These are phyloP conservation scores for Gracilariopsis chorda DNA, from an alignment of 23 red algal genomes.

Conservation along the genomic window DNA sequence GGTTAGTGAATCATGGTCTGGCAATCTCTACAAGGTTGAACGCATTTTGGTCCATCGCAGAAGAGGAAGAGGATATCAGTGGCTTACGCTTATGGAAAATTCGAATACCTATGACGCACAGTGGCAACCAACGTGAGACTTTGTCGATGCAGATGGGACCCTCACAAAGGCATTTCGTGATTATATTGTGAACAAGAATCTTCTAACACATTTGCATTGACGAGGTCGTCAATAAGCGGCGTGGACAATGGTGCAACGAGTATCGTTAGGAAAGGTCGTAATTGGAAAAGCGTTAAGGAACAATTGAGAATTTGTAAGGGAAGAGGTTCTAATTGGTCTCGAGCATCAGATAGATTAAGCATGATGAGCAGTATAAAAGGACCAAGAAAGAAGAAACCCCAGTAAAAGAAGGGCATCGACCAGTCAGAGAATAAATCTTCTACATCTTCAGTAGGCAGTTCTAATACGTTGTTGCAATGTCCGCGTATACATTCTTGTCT, in stretches of 20 bases:
- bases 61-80: neutral
- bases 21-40: neutral
- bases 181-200: neutral
- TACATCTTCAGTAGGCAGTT: too few species aligned
- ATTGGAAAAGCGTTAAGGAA: too few species aligned
- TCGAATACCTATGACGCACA: neutral
- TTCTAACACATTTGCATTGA: neutral
- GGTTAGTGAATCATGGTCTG: neutral
- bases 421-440: too few species aligned
- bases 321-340: too few species aligned
- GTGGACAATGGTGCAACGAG: conserved; percentile 29
- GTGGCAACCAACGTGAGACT: neutral
- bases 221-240: neutral
- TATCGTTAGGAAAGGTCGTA: too few species aligned
- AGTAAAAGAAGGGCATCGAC: too few species aligned
- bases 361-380: too few species aligned
- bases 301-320: too few species aligned
- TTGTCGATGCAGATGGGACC: conserved; percentile 13
- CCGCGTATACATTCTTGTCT: too few species aligned
- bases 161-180: neutral
- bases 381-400: too few species aligned
- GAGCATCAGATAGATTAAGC: too few species aligned
- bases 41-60: neutral
- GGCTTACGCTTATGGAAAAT: neutral
- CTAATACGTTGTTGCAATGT: too few species aligned